phyloP scores from a whole-genome alignment of 805 yeast species.

The Yamadazyma kitorensis region DNA sequence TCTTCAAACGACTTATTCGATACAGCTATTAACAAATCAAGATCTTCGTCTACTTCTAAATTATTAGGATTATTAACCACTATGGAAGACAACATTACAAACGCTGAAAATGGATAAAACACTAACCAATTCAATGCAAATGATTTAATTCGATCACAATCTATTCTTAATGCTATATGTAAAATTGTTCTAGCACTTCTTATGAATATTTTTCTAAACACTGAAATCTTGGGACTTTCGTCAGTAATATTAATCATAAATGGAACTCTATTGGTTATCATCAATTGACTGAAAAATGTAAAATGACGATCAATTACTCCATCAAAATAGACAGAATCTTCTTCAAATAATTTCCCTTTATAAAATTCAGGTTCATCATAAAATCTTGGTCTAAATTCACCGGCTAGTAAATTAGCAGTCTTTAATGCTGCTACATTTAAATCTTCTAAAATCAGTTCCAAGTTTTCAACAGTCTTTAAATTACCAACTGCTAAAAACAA shows the following conservation, averaged over 20 bases:
- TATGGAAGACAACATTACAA: slow-evolving; percentile 23
- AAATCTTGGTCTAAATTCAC: slow-evolving; percentile 25
- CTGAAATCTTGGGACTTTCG: slow-evolving; percentile 15
- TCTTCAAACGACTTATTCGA: slow-evolving; percentile 9
- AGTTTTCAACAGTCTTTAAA: slow-evolving; percentile 15
- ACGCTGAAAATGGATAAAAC: slow-evolving; percentile 27
- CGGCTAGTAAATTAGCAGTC: slow-evolving; percentile 14
- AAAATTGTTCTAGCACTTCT: slow-evolving; percentile 31
- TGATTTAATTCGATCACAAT: slow-evolving; percentile 10
- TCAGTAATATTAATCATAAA: slow-evolving; percentile 16
- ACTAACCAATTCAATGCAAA: slow-evolving; percentile 19
- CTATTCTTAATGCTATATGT: slow-evolving; percentile 18
- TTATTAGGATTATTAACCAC: slow-evolving; percentile 20
- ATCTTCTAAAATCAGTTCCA: slow-evolving; percentile 22
- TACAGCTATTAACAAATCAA: slow-evolving; percentile 19
- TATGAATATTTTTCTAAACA: slow-evolving; percentile 23
- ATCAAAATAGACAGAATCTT: background rate
- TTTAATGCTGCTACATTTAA: slow-evolving; percentile 24
- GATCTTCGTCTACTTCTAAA: slow-evolving; percentile 19
- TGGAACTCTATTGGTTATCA: slow-evolving; percentile 31
- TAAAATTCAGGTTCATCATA: slow-evolving; percentile 32
- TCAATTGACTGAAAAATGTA: slow-evolving; percentile 24
- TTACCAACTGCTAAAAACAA: slow-evolving; percentile 29
- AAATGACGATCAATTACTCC: slow-evolving; percentile 17
- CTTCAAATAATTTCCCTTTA: background rate